These are phyloP conservation scores for Sugiyamaella floridensis DNA, from an alignment of 805 yeast genomes.

Conservation along the genomic window DNA sequence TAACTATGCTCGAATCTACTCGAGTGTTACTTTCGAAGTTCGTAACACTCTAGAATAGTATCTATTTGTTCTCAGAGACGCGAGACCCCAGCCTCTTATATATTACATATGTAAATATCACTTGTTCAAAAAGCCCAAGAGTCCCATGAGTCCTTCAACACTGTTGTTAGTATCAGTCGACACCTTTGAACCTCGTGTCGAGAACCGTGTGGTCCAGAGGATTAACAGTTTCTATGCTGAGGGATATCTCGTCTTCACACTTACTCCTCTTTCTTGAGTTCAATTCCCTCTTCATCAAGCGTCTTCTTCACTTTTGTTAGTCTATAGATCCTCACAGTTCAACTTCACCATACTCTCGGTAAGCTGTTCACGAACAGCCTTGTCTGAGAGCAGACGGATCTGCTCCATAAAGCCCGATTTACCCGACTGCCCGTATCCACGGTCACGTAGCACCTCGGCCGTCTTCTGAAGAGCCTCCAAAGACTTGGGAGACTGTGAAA, in stretches of 20 bases:
- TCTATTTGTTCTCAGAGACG: no score
- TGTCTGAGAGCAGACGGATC: conserved; percentile 26
- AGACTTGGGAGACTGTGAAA: conserved; percentile 20
- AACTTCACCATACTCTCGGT: conserved; percentile 16
- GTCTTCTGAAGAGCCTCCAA: conserved; percentile 18
- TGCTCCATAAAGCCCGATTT: conserved; percentile 18
- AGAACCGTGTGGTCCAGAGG: no score
- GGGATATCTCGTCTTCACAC: no score
- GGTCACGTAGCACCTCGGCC: conserved; percentile 15
- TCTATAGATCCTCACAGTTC: not conserved
- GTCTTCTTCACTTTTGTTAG: conserved; percentile 10
- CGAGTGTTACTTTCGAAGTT: no score
- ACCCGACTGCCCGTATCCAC: conserved; percentile 25
- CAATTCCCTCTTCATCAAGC: conserved; percentile 17
- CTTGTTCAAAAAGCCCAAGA: conserved; percentile 5
- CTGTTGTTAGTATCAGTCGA: conserved; percentile 1
- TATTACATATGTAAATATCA: not conserved
- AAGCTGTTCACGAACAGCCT: conserved; percentile 23
- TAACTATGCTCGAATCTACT: no score
- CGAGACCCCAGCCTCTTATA: not conserved
- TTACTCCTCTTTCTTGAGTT: conserved; percentile 20
- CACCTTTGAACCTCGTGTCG: not conserved
- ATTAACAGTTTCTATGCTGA: no score
- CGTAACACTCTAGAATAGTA: no score
- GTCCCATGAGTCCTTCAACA: conserved; percentile 12